These are phyloP conservation scores for Dujonia santamariae DNA, from an alignment of 1,139 yeast species.

Conservation along the genomic window DNA sequence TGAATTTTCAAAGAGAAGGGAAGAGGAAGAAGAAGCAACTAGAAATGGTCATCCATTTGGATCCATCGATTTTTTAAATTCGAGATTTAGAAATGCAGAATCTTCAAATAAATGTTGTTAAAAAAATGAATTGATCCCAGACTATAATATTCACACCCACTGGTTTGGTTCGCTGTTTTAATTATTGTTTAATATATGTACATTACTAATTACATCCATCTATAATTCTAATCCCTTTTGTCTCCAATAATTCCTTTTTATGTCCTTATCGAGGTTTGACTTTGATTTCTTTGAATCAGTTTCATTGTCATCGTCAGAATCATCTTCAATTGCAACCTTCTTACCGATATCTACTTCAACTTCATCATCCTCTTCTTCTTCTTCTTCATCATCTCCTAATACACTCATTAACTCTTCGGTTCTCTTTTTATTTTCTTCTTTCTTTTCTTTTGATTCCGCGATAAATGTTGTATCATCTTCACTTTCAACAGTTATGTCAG, in stretches of 20 bases:
- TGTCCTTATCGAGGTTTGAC: constrained; percentile 30
- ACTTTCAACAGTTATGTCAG: constrained; percentile 43
- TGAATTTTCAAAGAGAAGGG: constrained; percentile 13
- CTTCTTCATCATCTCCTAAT: constrained; percentile 13
- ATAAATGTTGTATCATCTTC: constrained; percentile 23
- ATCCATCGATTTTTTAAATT: constrained; percentile 10
- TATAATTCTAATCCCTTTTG: constrained; percentile 41
- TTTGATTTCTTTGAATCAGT: constrained; percentile 14
- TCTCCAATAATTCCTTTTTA: constrained; percentile 41
- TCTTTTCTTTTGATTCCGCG: constrained; percentile 9
- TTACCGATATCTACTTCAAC: constrained; percentile 8
- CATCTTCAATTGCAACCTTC: constrained; percentile 7
- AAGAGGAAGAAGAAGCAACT: constrained; percentile 1
- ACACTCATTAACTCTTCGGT: constrained; percentile 29
- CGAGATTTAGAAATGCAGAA: constrained; percentile 6
- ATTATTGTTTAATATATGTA: neutral
- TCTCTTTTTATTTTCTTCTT: constrained; percentile 16
- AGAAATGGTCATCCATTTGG: constrained; percentile 4
- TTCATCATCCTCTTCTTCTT: constrained; percentile 11
- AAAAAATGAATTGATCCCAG: neutral
- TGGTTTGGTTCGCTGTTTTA: too few relatives aligned
- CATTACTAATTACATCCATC: constrained; percentile 1
- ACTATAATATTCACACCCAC: neutral
- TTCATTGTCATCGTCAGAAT: constrained; percentile 9
- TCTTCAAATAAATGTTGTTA: constrained; percentile 10